Conservation (phyloP, 169 alveolate species). For the Cryptosporidium muris region DNA sequence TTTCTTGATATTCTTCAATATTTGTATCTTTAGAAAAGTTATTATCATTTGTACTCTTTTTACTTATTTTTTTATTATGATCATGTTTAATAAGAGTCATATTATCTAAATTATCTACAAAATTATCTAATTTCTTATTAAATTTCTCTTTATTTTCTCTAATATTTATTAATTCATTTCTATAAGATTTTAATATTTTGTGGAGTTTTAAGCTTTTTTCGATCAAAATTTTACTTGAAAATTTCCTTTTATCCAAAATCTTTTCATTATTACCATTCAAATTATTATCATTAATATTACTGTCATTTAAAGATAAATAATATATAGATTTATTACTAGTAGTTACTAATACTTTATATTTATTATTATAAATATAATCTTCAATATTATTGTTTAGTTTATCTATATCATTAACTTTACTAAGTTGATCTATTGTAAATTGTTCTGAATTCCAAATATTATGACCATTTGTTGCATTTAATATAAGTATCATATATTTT, state of each 20-base stretch:
- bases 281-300: too few species aligned
- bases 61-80: too few species aligned
- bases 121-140: too few species aligned
- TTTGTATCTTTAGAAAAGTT: too few species aligned
- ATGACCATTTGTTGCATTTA: background rate
- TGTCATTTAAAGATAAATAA: background rate
- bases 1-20: too few species aligned
- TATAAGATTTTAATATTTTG: background rate
- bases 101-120: too few species aligned
- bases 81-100: too few species aligned
- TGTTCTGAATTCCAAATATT: conserved; percentile 8
- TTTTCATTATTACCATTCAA: too few species aligned
- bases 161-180: conserved; percentile 17
- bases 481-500: background rate
- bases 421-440: conserved; percentile 8
- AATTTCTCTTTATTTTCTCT: too few species aligned
- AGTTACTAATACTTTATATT: background rate
- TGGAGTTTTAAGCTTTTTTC: conserved; percentile 1
- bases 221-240: background rate
- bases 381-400: background rate
- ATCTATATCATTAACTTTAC: background rate
- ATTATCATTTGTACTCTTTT: too few species aligned
- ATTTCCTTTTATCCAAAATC: background rate
- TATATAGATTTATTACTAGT: too few species aligned
- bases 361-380: background rate